Evolutionary conservation across 441 rosid species (phyloP), one percentile per base, ranked within the genome.

Genomic region (Pelargonium australe): DNA sequence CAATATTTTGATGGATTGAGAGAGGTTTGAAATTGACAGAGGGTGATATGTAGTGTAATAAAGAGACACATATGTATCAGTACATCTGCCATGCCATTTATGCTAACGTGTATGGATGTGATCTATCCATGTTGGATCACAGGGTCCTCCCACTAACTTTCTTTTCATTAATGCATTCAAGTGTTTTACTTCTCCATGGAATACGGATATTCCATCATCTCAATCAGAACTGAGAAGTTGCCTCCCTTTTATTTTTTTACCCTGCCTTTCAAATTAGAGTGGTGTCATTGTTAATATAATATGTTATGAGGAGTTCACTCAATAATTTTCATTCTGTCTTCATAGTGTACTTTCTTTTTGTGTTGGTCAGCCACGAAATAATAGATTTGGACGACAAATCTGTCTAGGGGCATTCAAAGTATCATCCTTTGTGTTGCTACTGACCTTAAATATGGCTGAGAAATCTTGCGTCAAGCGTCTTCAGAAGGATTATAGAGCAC

Each of bases 401-500:
- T 65, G 44, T 53, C 47, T 71, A 65, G 61, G 62, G 73, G 63
- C 67, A 31, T 13, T 41, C 25, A 16, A 64, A 55, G 65, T 8
- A 64, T 40, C 53, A 19, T 51, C 9, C 41, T 41, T 37, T 58
- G 16, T n/a, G 72, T 68, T 65, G 49, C 34, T 65, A 40, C 57
- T 3, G 41, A 71, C 72, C 66, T 55, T 58, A 69, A 74, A 73
- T 65, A 94, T 94, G 99, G 97, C 97, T 19, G 99, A 88, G 68
- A 90, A 87, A 81, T 82, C 91, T 5, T 94, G 98, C 70, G 85
- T 89, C 34, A 88, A 84, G 79, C 97, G 99, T 55, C 96, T 92
- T 55, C 99, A 95, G 79, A 95, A 92, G 87, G 97, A 95, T 75
- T 95, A 80, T 71, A 90, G 96, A 83, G 90, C 96, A 28, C 95